Base-by-base conservation (phyloP, 2,329 filamentous ascomycete genomes). In the Xylariaceae sp. region DNA sequence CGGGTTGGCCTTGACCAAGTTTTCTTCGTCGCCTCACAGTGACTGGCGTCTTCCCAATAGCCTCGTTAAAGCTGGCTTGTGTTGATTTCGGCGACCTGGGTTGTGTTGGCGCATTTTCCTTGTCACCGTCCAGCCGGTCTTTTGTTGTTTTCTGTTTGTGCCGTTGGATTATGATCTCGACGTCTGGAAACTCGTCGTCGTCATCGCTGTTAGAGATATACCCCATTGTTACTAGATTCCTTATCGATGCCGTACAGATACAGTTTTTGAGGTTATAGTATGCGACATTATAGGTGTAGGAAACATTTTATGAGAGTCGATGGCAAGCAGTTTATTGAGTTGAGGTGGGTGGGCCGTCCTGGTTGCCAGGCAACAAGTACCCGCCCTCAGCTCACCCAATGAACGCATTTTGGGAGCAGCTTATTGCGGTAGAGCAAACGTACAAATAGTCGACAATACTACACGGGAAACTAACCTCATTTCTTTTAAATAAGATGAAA, bases 121-220 rank as follows among this genome's bases (percentile, higher is more conserved):
- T 60, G 24, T 54, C 49, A 9, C 29, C 42, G 20, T 48, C 23
- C n/a, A 15, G 37, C 8, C 44, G 49, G 16, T 47, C 46, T 20
- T 16, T 20, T 42, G 47, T 37, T 21, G 40, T 42, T 45, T 50
- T 61, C 18, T 58, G 53, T 53, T 59, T 64, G 18, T 64, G 57
- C 18, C 48, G 58, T 41, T 53, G 57, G 53, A 68, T 39, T 7
- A 76, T 53, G 2, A 68, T 65, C 32, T 71, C 67, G 20, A 76
- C 52, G 27, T 74, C 73, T 1, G 76, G 74, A 21, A 77, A 70
- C 27, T 77, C 76, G 35, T 78, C 75, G 16, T 77, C 73, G 46
- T 55, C 75, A 16, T 77, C 73, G 46, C 56, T 62, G 35, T 50
- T 58, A 6, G 57, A 63, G 27, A 32, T 33, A 50, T 60, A 54